Evolutionary conservation across 805 yeast species (phyloP).

Genomic region (Yamadazyma nakazawae): DNA sequence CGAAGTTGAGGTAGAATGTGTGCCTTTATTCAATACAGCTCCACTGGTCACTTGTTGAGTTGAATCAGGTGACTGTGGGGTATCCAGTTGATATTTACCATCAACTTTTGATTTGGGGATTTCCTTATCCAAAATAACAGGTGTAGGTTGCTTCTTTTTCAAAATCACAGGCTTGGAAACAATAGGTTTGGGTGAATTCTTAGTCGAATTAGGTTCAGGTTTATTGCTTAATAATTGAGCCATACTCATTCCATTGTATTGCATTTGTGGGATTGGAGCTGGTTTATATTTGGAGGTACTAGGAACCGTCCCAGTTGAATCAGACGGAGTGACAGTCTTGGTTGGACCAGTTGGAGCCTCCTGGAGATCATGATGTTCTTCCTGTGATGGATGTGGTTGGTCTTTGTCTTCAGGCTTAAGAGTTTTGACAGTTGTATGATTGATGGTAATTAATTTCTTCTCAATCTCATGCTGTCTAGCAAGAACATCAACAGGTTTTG

Average conservation of each 20-base stretch:
- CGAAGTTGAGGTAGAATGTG: neutral
- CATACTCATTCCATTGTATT: slow-evolving; percentile 28
- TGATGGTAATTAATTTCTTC: slow-evolving; percentile 26
- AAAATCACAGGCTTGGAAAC: slow-evolving; percentile 34
- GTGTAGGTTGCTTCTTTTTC: slow-evolving; percentile 29
- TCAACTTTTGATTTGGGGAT: neutral
- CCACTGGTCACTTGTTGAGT: neutral
- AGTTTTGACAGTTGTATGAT: slow-evolving; percentile 32
- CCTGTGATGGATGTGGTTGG: too few species aligned
- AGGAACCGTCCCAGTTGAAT: neutral
- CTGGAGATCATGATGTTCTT: neutral
- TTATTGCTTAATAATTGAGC: slow-evolving; percentile 35
- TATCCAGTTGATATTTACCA: neutral
- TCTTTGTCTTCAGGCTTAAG: slow-evolving; percentile 2
- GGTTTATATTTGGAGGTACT: slow-evolving; percentile 9
- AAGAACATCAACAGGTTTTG: slow-evolving; percentile 79
- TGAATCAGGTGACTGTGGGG: neutral
- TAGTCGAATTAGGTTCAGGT: slow-evolving; percentile 12
- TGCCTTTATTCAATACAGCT: neutral
- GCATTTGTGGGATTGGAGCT: slow-evolving; percentile 20
- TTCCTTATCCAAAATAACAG: neutral
- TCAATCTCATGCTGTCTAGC: slow-evolving; percentile 65
- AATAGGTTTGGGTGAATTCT: slow-evolving; percentile 23
- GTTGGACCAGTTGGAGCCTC: neutral
- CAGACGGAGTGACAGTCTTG: neutral